Base-by-base conservation (phyloP, 306 rosid genomes). In the Luffa acutangula region DNA sequence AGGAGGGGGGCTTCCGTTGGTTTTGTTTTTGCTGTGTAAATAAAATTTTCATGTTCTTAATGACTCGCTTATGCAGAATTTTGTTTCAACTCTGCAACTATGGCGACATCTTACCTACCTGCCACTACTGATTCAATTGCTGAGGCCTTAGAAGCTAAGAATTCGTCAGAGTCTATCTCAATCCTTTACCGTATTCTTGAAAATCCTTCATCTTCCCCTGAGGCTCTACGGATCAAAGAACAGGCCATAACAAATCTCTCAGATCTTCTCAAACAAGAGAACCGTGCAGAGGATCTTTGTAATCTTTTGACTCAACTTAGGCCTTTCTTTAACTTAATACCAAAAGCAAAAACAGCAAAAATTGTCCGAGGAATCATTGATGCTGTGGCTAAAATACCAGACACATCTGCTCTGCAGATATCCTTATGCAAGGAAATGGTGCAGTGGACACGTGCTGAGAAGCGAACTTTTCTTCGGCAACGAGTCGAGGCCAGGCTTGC, bases 401-500 rank as follows among this genome's bases (percentile, higher is more conserved):
- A 87, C 48, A 91, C 98, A 51, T 86, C 97, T 80, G 91, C 91
- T 83, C 97, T 94, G 8, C 97, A 94, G 83, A 91, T 92, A 78
- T 76, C 91, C 75, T 90, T 94, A 8, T 92, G 98, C 84, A 94
- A 89, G 84, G 98, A 94, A 81, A 94, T 92, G 96, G 97, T 94
- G 82, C 97, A 82, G 58, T 94, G 97, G 97, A 91, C 98, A 65
- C 97, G 94, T 56, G 90, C 83, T 20, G 98, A 94, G 84, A 94
- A 92, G 86, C 88, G 97, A 77, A 94, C 98, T 33, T 94, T 94
- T 80, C 88, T 92, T 79, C 84, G 98, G 81, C 98, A 94, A 83
- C 81, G 97, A 67, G 97, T 94, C 79, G 98, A 94, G 85, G 96
- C 98, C 18, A 89, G 96, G 85, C 98, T 94, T 83, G 98, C 97